phyloP scores from a whole-genome alignment of 164 flowering plant genomes.

The Vitis vinifera region DNA sequence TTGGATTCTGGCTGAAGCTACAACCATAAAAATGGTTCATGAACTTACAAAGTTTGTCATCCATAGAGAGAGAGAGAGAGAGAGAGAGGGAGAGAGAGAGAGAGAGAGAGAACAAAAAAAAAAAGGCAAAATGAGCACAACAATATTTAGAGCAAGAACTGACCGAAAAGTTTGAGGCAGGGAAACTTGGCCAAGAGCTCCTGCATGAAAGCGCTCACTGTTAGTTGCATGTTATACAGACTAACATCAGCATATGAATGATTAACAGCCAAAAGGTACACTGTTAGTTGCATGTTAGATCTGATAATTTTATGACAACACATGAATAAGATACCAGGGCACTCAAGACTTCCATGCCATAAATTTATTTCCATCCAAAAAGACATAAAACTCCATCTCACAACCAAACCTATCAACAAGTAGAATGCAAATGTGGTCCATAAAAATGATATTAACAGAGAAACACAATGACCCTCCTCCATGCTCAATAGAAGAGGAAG shows the following conservation, averaged over 20 bases:
- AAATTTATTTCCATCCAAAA: too few species aligned
- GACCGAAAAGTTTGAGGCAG: slow-evolving; percentile 45
- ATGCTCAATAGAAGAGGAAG: too few species aligned
- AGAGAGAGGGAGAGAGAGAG: neutral
- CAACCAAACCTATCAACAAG: too few species aligned
- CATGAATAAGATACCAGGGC: too few species aligned
- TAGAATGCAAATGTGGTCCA: too few species aligned
- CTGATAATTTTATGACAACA: neutral
- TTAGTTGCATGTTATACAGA: neutral
- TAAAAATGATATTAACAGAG: too few species aligned
- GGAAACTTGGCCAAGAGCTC: slow-evolving; percentile 48
- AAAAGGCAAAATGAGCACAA: neutral
- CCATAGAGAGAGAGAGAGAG: neutral
- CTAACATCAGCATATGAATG: too few species aligned
- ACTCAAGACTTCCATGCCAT: too few species aligned
- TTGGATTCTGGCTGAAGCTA: slow-evolving; percentile 28
- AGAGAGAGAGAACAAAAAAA: neutral
- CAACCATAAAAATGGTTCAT: slow-evolving; percentile 7
- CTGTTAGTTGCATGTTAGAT: too few species aligned
- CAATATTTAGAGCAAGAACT: slow-evolving; percentile 15
- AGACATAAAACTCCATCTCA: too few species aligned
- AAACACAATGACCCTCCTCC: too few species aligned
- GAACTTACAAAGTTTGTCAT: neutral
- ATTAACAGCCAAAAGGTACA: neutral
- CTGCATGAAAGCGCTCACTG: slow-evolving; percentile 30